A percentile compares a stretch with the other conserved stretches of the same genome.
Evolutionary conservation across 805 yeast species (phyloP).

Genomic region (Lipomyces kockii): DNA sequence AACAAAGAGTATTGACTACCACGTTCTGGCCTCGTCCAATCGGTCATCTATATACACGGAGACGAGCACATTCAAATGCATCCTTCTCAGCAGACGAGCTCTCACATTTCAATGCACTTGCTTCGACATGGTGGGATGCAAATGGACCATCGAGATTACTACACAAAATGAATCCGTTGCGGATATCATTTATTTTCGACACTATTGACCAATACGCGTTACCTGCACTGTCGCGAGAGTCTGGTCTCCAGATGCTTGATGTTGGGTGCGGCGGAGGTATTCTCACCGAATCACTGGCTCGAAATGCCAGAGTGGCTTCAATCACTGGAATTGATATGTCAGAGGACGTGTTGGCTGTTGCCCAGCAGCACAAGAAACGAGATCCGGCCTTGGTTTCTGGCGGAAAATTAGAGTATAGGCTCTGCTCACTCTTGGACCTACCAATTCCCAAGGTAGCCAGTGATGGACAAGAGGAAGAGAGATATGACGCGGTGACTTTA

Average conservation of each 20-base stretch:
- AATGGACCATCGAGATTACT: constrained; percentile 90
- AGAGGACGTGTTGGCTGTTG: constrained; percentile 78
- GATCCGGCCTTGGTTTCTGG: constrained; percentile 63
- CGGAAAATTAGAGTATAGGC: constrained; percentile 54
- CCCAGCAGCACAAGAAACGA: constrained; percentile 63
- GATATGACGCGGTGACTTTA: constrained; percentile 79
- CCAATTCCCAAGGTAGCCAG: constrained; percentile 54
- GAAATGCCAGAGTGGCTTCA: constrained; percentile 60
- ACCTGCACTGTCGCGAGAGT: constrained; percentile 68
- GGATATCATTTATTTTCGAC: constrained; percentile 83
- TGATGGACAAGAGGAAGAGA: constrained; percentile 45
- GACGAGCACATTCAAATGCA: constrained; percentile 10
- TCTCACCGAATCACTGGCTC: constrained; percentile 80
- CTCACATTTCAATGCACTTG: constrained; percentile 81
- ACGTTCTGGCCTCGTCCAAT: neutral
- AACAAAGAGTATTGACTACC: neutral
- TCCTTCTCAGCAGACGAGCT: constrained; percentile 57
- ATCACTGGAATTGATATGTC: constrained; percentile 90
- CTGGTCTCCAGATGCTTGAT: constrained; percentile 71
- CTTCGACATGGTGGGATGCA: constrained; percentile 98
- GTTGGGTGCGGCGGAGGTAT: constrained; percentile 99
- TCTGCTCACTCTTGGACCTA: constrained; percentile 51
- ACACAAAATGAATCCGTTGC: constrained; percentile 88
- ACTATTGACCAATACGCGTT: constrained; percentile 61
- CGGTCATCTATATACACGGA: neutral